phyloP scores from a whole-genome alignment of 495 filamentous ascomycete genomes.

The Aspergillus sparsus region DNA sequence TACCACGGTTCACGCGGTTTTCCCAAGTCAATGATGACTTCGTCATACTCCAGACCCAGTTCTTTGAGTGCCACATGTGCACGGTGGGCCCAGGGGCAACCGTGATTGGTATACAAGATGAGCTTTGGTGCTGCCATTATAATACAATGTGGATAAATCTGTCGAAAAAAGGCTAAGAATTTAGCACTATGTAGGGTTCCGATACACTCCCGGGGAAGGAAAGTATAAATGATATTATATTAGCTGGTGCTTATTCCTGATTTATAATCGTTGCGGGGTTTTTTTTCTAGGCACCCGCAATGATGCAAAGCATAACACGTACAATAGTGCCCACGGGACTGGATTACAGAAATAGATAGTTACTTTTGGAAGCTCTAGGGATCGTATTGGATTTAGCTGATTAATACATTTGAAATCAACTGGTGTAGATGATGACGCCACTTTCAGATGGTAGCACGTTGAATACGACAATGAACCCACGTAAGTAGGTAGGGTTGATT shows the following conservation, averaged over 20 bases:
- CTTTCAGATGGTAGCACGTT: too few relatives aligned
- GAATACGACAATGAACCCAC: too few relatives aligned
- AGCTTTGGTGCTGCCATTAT: constrained; percentile 49
- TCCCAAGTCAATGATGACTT: constrained; percentile 75
- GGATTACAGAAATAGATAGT: too few relatives aligned
- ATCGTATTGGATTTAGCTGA: too few relatives aligned
- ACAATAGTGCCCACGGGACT: too few relatives aligned
- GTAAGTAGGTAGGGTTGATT: too few relatives aligned
- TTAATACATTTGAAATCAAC: too few relatives aligned
- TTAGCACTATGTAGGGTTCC: not conserved
- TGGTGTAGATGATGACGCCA: too few relatives aligned
- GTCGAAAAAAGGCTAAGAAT: not conserved
- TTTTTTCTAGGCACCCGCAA: not conserved
- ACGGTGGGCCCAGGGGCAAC: constrained; percentile 81
- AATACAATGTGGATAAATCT: not conserved
- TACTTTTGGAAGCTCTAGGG: too few relatives aligned
- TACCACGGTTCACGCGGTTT: constrained; percentile 80
- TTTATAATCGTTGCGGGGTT: not conserved
- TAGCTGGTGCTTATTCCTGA: not conserved
- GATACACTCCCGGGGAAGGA: not conserved
- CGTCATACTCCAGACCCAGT: constrained; percentile 70
- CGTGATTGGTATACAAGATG: constrained; percentile 72
- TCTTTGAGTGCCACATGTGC: constrained; percentile 76
- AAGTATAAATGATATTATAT: not conserved
- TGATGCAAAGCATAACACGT: too few relatives aligned